Base-by-base conservation (phyloP, 83 land plant genomes). In the Picea abies region DNA sequence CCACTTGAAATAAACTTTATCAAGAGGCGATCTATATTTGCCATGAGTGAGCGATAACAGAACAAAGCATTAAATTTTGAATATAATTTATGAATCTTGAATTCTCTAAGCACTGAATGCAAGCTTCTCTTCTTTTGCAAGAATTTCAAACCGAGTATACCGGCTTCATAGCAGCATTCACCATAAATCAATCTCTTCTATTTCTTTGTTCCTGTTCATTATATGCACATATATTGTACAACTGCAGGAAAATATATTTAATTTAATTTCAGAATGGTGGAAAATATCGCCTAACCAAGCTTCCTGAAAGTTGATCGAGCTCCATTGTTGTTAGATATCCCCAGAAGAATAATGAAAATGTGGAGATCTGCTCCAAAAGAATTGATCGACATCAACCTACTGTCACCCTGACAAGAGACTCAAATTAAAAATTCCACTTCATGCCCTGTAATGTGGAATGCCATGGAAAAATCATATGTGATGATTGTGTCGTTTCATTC, bases 331-430 rank as follows among this genome's bases (percentile, higher is more conserved):
- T 41, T 12, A 22, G 4, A 73, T 73, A 26, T 73, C 47, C n/a
- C 23, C 22, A 20, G 25, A 9, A n/a, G 77, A 73, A 44, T 9
- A 47, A 3, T 73, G 19, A 25, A 73, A 22, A 73, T 47, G 26
- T 47, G 26, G n/a, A 22, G 56, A 73, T 44, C 23, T 47, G 58
- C 58, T 73, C 58, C 77, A 49, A 47, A 73, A 73, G 77, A 73
- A 73, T 73, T 56, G 60, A 56, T 56, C 14, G 58, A n/a, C 26
- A 10, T n/a, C 56, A 73, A n/a, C 14, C 77, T n/a, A 73, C 26
- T 44, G 47, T 47, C 4, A 8, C 22, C n/a, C 47, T 73, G 60
- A 73, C 25, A 22, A 41, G 56, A 73, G 47, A 73, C 25, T 44
- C 4, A 2, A 44, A 20, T 47, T n/a, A 72, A n/a, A 20, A 47